Base-by-base conservation (phyloP, 441 rosid genomes). In the Sinapis alba region DNA sequence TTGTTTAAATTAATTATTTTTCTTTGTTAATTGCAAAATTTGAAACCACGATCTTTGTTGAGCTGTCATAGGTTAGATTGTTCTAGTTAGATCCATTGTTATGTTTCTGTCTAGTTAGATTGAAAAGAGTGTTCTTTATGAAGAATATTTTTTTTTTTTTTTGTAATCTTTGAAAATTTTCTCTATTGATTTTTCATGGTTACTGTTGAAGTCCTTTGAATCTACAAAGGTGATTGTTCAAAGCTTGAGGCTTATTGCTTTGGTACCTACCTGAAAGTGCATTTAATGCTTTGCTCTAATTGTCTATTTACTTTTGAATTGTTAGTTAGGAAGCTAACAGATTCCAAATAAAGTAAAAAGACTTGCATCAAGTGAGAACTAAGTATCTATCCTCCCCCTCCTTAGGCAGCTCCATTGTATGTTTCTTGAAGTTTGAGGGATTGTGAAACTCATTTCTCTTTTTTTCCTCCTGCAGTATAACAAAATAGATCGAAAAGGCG, bases 151-250 rank as follows among this genome's bases (percentile, higher is more conserved):
- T 28, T 24, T 1, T 68, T 18, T 13, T 11, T 15, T 32, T 56
- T 2, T 26, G 16, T 7, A 13, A 51, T 51, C 58, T 19, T 19
- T n/a, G n/a, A 2, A 51, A 51, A 60, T 47, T 50, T 56, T 5
- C 54, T 69, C 19, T 56, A 41, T 76, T 77, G 72, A 71, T 58
- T 68, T 66, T 66, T 78, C 77, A 66, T 66, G 77, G 16, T 71
- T 59, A 51, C 72, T 69, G 70, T 54, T 26, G 7, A 30, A 70
- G 67, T 21, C 72, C 65, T 65, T 60, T 65, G 69, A 72, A 65
- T 65, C 20, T 36, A 50, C 72, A 59, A 66, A 71, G 58, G 76
- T 77, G 50, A 65, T 59, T 77, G 69, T 59, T 78, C 80, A 72
- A 20, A 66, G 80, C 69, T 77, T 51, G 36, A 66, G 41, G 28